Evolutionary conservation across 164 flowering plant genomes (phyloP).

Genomic region (Brasenia schreberi): DNA sequence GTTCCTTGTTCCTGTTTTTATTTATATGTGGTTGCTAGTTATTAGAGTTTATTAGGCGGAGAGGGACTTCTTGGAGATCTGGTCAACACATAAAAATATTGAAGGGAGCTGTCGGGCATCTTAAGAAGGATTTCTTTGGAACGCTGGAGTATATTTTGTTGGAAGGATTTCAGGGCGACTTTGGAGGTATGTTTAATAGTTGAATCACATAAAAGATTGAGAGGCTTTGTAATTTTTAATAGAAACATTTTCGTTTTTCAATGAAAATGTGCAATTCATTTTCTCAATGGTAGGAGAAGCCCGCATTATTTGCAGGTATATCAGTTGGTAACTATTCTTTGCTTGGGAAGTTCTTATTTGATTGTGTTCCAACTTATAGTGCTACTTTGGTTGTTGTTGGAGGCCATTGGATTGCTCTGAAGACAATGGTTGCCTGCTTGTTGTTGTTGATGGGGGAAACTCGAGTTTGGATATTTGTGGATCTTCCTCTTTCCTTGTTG

Average conservation of each 20-base stretch:
- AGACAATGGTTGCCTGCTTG: constrained; percentile 32
- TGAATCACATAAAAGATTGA: background rate
- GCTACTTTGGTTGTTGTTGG: background rate
- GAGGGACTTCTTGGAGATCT: constrained; percentile 42
- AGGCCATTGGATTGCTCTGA: constrained; percentile 46
- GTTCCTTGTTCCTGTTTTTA: too few relatives aligned
- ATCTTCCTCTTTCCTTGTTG: constrained; percentile 52
- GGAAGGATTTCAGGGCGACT: constrained; percentile 62
- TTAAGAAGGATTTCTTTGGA: constrained; percentile 45
- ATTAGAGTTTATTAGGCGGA: constrained; percentile 46
- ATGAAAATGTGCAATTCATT: background rate
- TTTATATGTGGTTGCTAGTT: constrained; percentile 23
- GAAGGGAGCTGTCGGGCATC: constrained; percentile 48
- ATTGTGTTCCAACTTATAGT: background rate
- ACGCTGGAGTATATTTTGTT: constrained; percentile 60
- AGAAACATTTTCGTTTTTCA: too few relatives aligned
- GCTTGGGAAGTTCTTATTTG: background rate
- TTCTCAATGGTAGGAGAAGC: constrained; percentile 38
- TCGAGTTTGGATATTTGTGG: constrained; percentile 25
- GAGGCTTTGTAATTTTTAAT: background rate
- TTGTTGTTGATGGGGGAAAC: constrained; percentile 13
- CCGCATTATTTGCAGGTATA: constrained; percentile 64
- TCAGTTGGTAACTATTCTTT: too few relatives aligned
- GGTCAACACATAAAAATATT: constrained; percentile 54
- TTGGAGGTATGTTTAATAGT: constrained; percentile 34